These are phyloP conservation scores for Solanum sparsipilum DNA, from an alignment of 257 asterid species.

Conservation along the genomic window DNA sequence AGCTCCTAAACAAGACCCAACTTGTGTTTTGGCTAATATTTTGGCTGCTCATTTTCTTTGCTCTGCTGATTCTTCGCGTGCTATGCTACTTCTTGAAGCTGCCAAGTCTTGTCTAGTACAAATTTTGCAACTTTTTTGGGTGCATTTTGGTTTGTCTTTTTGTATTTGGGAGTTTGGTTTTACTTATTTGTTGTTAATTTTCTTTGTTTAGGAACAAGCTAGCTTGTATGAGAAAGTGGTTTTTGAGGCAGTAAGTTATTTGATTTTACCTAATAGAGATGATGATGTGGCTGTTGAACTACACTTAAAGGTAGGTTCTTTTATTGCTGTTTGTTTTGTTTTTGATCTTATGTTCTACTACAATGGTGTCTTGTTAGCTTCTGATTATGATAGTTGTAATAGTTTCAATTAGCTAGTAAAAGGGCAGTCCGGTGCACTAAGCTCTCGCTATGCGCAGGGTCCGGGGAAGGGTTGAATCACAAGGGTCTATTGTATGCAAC, in stretches of 20 bases:
- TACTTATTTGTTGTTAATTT: background rate
- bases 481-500: background rate
- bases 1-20: slow-evolving; percentile 78
- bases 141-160: background rate
- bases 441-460: background rate
- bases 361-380: background rate
- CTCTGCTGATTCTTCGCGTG: slow-evolving; percentile 42
- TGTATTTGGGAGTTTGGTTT: background rate
- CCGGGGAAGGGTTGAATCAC: background rate
- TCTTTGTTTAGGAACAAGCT: slow-evolving; percentile 43
- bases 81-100: slow-evolving; percentile 36
- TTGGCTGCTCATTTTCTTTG: slow-evolving; percentile 69
- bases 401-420: background rate
- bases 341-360: background rate
- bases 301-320: slow-evolving; percentile 49
- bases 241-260: slow-evolving; percentile 40
- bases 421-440: background rate
- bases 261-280: slow-evolving; percentile 59
- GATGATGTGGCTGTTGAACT: slow-evolving; percentile 72
- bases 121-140: background rate
- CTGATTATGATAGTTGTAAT: background rate
- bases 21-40: slow-evolving; percentile 77
- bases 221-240: slow-evolving; percentile 66
- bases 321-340: background rate
- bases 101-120: slow-evolving; percentile 67